Conservation (phyloP, 495 filamentous ascomycete species). For the Cercophora newfieldiana region DNA sequence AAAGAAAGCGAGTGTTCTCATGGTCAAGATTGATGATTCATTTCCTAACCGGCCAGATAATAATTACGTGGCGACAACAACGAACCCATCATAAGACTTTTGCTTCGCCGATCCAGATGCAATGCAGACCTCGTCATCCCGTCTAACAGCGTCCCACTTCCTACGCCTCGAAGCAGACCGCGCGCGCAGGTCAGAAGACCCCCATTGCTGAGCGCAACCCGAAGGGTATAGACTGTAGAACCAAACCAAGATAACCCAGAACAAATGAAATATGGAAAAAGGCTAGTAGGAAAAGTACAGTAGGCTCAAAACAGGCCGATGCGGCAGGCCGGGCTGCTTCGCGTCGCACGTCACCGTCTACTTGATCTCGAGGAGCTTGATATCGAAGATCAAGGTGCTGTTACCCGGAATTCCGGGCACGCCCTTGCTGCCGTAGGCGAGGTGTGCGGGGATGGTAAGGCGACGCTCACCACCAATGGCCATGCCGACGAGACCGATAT, state of each 20-base stretch:
- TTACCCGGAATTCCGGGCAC: conserved; percentile 83
- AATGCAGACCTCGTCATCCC: conserved; percentile 51
- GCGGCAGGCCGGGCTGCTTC: too few relatives aligned
- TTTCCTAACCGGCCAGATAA: not conserved
- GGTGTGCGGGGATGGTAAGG: conserved; percentile 78
- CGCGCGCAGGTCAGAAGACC: conserved; percentile 41
- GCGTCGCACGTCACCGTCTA: conserved; percentile 39
- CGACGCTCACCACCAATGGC: conserved; percentile 87
- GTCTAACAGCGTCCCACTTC: conserved; percentile 40
- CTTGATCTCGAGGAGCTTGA: conserved; percentile 78
- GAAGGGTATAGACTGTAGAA: conserved; percentile 19
- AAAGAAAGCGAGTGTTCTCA: not conserved
- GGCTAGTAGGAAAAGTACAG: not conserved
- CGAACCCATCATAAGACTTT: conserved; percentile 25
- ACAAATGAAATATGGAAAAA: conserved; percentile 14
- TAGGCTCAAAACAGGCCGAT: not conserved
- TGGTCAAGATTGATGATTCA: not conserved
- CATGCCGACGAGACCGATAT: conserved; percentile 92
- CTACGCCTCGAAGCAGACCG: conserved; percentile 42
- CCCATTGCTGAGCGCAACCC: conserved; percentile 22
- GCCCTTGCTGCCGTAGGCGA: conserved; percentile 82
- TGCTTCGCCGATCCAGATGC: conserved; percentile 40
- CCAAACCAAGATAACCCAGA: conserved; percentile 4
- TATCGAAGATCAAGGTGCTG: conserved; percentile 87
- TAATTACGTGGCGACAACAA: conserved; percentile 17